Percentiles rank a stretch among this genome's conserved stretches.
Conservation (phyloP, 73 alveolate genomes). For the Paramecium sexaurelia region DNA sequence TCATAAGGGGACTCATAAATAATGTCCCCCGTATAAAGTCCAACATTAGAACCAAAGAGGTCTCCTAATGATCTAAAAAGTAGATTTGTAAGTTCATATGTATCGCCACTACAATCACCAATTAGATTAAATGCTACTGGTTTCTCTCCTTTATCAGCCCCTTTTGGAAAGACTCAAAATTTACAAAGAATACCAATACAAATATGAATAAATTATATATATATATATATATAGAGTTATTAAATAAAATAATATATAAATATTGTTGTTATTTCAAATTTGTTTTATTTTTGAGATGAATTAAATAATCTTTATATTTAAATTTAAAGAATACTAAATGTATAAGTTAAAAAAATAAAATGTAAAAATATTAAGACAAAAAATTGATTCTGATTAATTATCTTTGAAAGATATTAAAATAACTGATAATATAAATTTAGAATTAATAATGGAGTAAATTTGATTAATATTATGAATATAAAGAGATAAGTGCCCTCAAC, state of each 20-base stretch:
- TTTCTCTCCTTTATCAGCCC: neutral
- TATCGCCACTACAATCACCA: neutral
- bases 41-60: neutral
- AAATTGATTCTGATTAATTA: neutral
- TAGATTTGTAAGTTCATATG: neutral
- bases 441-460: neutral
- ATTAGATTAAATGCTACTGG: neutral
- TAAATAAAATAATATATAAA: neutral
- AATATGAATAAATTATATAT: neutral
- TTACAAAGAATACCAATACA: neutral
- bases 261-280: neutral
- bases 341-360: neutral
- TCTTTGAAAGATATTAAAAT: neutral
- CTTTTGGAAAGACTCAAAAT: neutral
- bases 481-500: conserved; percentile 30
- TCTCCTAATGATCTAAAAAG: neutral
- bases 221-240: conserved; percentile 25
- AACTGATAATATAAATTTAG: neutral
- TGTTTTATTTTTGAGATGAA: too few species aligned
- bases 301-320: too few species aligned
- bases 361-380: neutral
- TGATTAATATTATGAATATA: neutral
- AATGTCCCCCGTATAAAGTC: neutral
- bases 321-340: too few species aligned
- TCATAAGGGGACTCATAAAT: neutral